These are phyloP conservation scores for Rhodosorus marinus DNA, from an alignment of 23 red algal genomes.

Conservation along the genomic window DNA sequence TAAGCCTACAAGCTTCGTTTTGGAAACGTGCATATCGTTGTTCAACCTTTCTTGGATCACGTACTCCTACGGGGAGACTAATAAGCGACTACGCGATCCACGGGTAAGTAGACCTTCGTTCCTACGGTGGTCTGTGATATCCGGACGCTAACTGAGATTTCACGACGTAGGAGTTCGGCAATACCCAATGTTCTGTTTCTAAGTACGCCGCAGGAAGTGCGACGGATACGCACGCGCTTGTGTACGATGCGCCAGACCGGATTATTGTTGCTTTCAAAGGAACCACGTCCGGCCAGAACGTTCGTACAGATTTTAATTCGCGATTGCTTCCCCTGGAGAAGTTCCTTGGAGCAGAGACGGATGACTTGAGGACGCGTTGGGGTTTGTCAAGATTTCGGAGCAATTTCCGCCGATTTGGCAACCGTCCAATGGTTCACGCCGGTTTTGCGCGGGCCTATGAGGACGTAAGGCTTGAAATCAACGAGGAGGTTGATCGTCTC, in stretches of 20 bases:
- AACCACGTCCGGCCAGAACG: slow-evolving; percentile 30
- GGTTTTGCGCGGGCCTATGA: slow-evolving; percentile 52
- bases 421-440: slow-evolving; percentile 14
- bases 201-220: background rate
- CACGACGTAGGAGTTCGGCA: too few relatives aligned
- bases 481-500: slow-evolving; percentile 17
- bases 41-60: slow-evolving; percentile 71
- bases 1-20: too few relatives aligned
- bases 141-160: too few relatives aligned
- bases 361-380: too few relatives aligned
- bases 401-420: too few relatives aligned
- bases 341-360: too few relatives aligned
- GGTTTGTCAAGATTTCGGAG: too few relatives aligned
- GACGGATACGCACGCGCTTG: slow-evolving; percentile 50
- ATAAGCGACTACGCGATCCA: too few relatives aligned
- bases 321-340: too few relatives aligned
- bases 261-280: slow-evolving; percentile 60
- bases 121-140: too few relatives aligned
- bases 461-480: slow-evolving; percentile 14
- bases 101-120: too few relatives aligned
- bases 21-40: slow-evolving; percentile 31
- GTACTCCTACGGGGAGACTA: slow-evolving; percentile 35
- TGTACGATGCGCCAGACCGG: slow-evolving; percentile 37
- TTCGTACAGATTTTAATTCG: slow-evolving; percentile 40
- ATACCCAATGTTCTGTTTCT: too few relatives aligned